A percentile compares a stretch with the other conserved stretches of the same genome.
Conservation (phyloP, 2,329 filamentous ascomycete genomes). For the Venturiaceae sp. region DNA sequence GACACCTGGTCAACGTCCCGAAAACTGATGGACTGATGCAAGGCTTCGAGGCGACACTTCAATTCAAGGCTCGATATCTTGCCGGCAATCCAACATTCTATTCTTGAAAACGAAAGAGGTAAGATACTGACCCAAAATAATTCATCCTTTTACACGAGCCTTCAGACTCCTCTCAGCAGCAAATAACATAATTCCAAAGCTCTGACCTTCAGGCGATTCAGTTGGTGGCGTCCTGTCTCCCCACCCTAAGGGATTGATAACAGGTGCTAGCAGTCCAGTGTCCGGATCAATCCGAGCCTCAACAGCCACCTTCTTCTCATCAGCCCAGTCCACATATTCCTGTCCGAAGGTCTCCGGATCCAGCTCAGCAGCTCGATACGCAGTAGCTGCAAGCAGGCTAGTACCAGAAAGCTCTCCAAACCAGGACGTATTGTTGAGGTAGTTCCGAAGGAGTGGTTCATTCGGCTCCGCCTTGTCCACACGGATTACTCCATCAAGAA, state of each 20-base stretch:
- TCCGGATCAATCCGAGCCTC: slow-evolving; percentile 22
- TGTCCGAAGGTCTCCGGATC: slow-evolving; percentile 25
- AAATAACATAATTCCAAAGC: slow-evolving; percentile 33
- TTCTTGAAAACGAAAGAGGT: too few species aligned
- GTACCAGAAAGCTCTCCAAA: slow-evolving; percentile 41
- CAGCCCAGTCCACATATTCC: slow-evolving; percentile 32
- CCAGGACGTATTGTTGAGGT: slow-evolving; percentile 33
- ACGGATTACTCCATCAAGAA: slow-evolving; percentile 25
- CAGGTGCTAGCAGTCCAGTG: slow-evolving; percentile 28
- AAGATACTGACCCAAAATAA: too few species aligned
- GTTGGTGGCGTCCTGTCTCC: slow-evolving; percentile 20
- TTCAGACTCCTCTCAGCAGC: slow-evolving; percentile 24
- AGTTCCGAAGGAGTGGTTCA: slow-evolving; percentile 35
- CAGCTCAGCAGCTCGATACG: slow-evolving; percentile 35
- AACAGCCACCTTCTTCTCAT: slow-evolving; percentile 28
- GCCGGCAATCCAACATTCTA: too few species aligned
- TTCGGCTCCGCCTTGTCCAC: slow-evolving; percentile 15
- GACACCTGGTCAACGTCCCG: too few species aligned
- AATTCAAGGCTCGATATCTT: too few species aligned
- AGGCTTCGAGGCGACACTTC: too few species aligned
- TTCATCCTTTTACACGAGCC: too few species aligned
- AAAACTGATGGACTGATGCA: too few species aligned
- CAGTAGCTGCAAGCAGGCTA: slow-evolving; percentile 32
- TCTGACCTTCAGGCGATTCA: slow-evolving; percentile 32
- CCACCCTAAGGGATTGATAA: slow-evolving; percentile 32